A percentile compares a stretch with the other conserved stretches of the same genome.
Conservation (phyloP, 1,139 yeast genomes). For the Geotrichum europaeum region DNA sequence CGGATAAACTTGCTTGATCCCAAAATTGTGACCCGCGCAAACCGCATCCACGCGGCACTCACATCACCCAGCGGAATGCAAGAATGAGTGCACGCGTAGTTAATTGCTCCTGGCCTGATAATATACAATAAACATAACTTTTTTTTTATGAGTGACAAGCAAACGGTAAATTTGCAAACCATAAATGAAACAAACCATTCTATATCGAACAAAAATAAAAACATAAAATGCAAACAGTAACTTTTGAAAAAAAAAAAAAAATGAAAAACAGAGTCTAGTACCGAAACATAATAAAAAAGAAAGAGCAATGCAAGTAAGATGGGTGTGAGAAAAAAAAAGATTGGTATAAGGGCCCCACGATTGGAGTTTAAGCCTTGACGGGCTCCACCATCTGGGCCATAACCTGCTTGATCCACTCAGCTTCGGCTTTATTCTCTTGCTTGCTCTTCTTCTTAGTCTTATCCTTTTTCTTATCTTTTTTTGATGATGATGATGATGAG, state of each 20-base stretch:
- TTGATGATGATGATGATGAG: not conserved
- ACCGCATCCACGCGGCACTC: not conserved
- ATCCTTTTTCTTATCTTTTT: not conserved
- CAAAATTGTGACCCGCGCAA: not conserved
- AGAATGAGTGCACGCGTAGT: not conserved
- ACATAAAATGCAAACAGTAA: not conserved
- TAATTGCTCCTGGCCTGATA: not conserved
- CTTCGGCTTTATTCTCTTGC: conserved; percentile 3
- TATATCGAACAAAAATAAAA: not conserved
- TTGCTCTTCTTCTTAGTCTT: conserved; percentile 1
- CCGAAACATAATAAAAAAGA: not conserved
- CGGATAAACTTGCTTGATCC: not conserved
- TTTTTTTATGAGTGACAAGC: no score
- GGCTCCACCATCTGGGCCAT: conserved; percentile 9
- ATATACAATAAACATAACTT: not conserved
- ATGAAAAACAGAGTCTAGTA: not conserved
- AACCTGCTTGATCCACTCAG: conserved; percentile 15
- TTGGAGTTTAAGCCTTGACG: not conserved
- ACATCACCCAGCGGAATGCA: not conserved
- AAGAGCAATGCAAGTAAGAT: not conserved
- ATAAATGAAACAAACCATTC: not conserved
- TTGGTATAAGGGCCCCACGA: no score
- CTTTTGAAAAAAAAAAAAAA: not conserved
- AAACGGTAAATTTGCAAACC: not conserved
- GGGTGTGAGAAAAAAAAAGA: no score